Evolutionary conservation across 495 filamentous ascomycete species (phyloP).

Genomic region (Wilcoxina mikolae): DNA sequence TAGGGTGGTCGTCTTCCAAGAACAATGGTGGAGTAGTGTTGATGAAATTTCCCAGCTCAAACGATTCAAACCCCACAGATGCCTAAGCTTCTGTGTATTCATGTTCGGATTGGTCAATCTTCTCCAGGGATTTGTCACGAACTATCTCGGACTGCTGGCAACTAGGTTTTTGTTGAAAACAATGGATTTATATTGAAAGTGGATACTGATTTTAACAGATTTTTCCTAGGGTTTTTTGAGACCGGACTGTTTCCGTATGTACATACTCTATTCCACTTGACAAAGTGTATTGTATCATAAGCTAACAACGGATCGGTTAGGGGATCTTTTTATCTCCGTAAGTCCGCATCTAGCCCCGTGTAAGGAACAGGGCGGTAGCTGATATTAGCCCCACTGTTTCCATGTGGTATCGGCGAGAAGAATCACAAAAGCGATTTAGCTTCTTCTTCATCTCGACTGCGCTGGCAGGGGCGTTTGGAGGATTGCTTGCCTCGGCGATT

Average conservation of each 20-base stretch:
- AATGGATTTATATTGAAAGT: neutral
- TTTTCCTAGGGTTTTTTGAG: conserved; percentile 53
- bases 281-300: too few species aligned
- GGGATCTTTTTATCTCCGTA: conserved; percentile 53
- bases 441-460: conserved; percentile 82
- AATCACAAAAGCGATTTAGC: conserved; percentile 76
- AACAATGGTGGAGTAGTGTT: neutral
- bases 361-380: too few species aligned
- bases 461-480: conserved; percentile 75
- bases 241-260: conserved; percentile 56
- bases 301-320: too few species aligned
- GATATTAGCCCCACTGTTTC: conserved; percentile 27
- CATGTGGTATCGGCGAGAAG: conserved; percentile 79
- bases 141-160: conserved; percentile 61
- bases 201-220: neutral
- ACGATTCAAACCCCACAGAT: conserved; percentile 3
- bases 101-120: conserved; percentile 63
- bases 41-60: conserved; percentile 1
- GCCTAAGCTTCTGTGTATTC: conserved; percentile 61
- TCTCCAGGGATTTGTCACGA: conserved; percentile 65
- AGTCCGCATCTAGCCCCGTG: conserved; percentile 32
- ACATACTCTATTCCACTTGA: too few species aligned
- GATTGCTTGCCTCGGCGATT: conserved; percentile 66
- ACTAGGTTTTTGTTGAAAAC: conserved; percentile 62
- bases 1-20: conserved; percentile 38